Evolutionary conservation across 768 basidiomycete genomes (phyloP).

Genomic region (Mycena filopes): DNA sequence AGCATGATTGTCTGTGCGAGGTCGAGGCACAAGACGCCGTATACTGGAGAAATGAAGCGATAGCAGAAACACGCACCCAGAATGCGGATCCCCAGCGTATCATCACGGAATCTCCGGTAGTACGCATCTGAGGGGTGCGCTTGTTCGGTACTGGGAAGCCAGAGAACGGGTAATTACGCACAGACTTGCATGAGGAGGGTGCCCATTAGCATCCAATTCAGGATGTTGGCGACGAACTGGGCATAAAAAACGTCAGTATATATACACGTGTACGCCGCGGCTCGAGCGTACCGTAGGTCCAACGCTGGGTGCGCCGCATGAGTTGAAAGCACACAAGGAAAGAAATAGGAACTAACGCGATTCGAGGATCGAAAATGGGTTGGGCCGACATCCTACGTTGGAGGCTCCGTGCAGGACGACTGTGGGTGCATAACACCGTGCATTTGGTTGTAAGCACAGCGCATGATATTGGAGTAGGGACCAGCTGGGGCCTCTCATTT

Average conservation of each 20-base stretch:
- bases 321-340: too few species aligned
- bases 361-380: too few species aligned
- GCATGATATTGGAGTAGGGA: too few species aligned
- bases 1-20: not conserved
- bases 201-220: not conserved
- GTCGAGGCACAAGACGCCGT: not conserved
- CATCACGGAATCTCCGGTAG: not conserved
- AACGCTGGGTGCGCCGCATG: not conserved
- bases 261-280: not conserved
- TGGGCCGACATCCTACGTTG: too few species aligned
- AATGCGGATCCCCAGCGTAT: not conserved
- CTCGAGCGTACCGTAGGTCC: not conserved
- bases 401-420: too few species aligned
- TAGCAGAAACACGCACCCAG: not conserved
- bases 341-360: too few species aligned
- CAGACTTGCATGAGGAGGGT: not conserved
- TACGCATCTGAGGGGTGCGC: too few species aligned
- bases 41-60: not conserved
- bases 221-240: constrained; percentile 5
- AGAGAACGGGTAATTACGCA: too few species aligned
- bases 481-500: too few species aligned
- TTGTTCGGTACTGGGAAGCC: too few species aligned
- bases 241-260: not conserved
- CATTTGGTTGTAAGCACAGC: too few species aligned
- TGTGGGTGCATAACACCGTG: too few species aligned